Evolutionary conservation across 75 land plant genomes (phyloP), one percentile per base, ranked within the genome.

Genomic region (Cryptomeria japonica): DNA sequence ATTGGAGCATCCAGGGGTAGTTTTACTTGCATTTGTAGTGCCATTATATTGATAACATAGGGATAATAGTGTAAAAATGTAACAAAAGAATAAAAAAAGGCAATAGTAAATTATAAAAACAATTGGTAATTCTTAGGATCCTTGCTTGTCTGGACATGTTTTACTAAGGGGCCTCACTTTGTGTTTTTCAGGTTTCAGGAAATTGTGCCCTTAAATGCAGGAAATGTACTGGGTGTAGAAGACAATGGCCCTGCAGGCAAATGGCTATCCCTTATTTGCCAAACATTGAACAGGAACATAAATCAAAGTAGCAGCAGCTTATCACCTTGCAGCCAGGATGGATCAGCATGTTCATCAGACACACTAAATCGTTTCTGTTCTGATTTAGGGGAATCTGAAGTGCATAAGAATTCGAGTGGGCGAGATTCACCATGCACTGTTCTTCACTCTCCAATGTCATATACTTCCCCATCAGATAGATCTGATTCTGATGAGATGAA

Each of bases 141-240:
- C 55, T 51, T 51, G 16, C 55, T 51, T 51, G 55, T 51, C 55
- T 51, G 55, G 55, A 51, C 55, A 51, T 51, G 55, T 51, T 51
- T 51, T 51, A 51, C 55, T 51, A 51, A 51, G 14, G 55, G 55
- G 14, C 55, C 55, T 13, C 55, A 51, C 14, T 51, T 78, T 78
- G 34, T 38, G 25, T 51, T 51, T n/a, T 13, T 16, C 91, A 93
- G 95, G 51, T 93, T 93, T 87, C 95, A 93, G 76, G 95, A 93
- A 88, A 89, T 93, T 36, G 95, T 93, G 44, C 94, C 95, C 68
- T 85, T 93, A 83, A 93, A 89, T 88, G 93, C 95, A 25, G 93
- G 55, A 51, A 51, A 51, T 51, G 55, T 51, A 15, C 14, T 51
- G 55, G 55, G 55, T 13, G 14, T 51, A 47, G 95, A 92, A 49